Evolutionary conservation across 176 grass and related monocot species (phyloP).

Genomic region (Aegilops speltoides): DNA sequence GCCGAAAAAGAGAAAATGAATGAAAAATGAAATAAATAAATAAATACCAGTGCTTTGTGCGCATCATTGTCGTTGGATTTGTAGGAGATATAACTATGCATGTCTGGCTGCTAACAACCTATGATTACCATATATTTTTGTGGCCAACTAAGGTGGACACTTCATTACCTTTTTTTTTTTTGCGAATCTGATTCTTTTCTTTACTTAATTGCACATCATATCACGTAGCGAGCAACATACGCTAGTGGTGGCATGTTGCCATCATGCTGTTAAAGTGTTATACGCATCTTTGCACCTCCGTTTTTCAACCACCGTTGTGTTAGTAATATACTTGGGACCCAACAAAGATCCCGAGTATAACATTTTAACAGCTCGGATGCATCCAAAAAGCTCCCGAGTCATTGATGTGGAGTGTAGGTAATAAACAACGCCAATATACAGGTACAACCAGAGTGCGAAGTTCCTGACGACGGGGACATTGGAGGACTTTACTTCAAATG

Average conservation of each 20-base stretch:
- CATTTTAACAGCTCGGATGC: no score
- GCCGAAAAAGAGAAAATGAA: no score
- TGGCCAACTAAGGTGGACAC: not conserved
- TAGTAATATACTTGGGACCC: not conserved
- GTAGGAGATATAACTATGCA: no score
- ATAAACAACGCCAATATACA: not conserved
- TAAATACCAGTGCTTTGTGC: no score
- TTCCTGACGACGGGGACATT: no score
- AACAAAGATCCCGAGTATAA: not conserved
- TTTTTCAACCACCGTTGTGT: not conserved
- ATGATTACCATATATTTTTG: not conserved
- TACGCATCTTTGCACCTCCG: not conserved
- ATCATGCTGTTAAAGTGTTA: not conserved
- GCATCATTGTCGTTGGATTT: no score
- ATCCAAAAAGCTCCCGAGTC: not conserved
- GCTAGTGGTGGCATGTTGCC: constrained; percentile 1
- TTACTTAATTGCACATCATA: not conserved
- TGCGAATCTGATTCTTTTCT: not conserved
- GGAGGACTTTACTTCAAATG: no score
- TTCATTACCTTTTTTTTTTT: no score
- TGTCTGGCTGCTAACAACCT: not conserved
- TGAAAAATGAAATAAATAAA: no score
- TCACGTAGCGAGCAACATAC: not conserved
- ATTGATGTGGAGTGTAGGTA: not conserved
- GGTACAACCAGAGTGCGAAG: no score